These are phyloP conservation scores for Pseudoscleropodium purum DNA, from an alignment of 225 moss, liverwort and hornwort genomes.

Conservation along the genomic window DNA sequence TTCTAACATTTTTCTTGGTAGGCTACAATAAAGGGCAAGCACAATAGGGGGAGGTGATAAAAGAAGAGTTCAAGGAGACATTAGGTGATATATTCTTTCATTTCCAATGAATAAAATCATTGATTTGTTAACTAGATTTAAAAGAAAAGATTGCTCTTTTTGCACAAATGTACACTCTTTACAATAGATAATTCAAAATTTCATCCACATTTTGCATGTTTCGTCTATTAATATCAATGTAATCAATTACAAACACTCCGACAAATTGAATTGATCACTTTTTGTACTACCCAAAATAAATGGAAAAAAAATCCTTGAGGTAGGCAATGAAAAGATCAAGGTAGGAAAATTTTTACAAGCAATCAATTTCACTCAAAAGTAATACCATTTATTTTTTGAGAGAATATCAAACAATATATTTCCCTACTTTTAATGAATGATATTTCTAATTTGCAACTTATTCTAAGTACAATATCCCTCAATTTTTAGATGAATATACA, in stretches of 20 bases:
- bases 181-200: background rate
- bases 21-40: fast-evolving
- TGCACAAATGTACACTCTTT: fast-evolving
- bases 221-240: background rate
- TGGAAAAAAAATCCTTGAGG: background rate
- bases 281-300: fast-evolving
- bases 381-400: background rate
- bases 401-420: background rate
- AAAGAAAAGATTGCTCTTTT: fast-evolving
- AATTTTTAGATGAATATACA: too few relatives aligned
- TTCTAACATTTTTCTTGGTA: fast-evolving
- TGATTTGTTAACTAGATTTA: background rate
- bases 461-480: too few relatives aligned
- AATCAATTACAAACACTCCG: too few relatives aligned
- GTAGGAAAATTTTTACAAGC: fast-evolving
- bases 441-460: too few relatives aligned
- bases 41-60: fast-evolving
- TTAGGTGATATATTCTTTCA: fast-evolving
- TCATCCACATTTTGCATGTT: background rate
- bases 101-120: background rate
- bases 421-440: too few relatives aligned
- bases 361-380: background rate
- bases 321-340: background rate
- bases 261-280: fast-evolving
- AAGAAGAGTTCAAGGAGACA: background rate